Conservation (phyloP, 1,139 yeast species). For the Suzukiozyma palmioleophila region DNA sequence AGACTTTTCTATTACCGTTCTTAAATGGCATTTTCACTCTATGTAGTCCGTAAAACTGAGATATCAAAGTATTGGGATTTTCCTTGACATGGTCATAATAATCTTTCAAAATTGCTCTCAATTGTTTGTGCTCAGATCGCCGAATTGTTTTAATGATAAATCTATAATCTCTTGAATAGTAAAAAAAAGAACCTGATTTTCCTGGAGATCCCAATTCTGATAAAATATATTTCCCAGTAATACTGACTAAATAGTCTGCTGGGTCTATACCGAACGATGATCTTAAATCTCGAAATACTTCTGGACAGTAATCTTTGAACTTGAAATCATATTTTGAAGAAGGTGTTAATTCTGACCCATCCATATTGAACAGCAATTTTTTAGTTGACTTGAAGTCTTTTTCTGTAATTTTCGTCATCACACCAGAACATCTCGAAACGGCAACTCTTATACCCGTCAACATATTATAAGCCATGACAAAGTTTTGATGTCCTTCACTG, state of each 20-base stretch:
- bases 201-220: constrained; percentile 95
- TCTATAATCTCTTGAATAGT: constrained; percentile 88
- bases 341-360: constrained; percentile 88
- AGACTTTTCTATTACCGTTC: constrained; percentile 67
- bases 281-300: constrained; percentile 85
- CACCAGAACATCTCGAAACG: constrained; percentile 86
- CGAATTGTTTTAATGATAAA: constrained; percentile 95
- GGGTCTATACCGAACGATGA: constrained; percentile 83
- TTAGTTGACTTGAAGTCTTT: constrained; percentile 68
- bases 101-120: constrained; percentile 68
- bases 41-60: constrained; percentile 95
- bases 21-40: constrained; percentile 80
- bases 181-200: constrained; percentile 93
- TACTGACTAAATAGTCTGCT: constrained; percentile 88
- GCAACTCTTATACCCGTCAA: constrained; percentile 94
- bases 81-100: constrained; percentile 77
- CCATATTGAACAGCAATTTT: constrained; percentile 80
- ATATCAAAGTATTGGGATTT: constrained; percentile 83
- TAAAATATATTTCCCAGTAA: constrained; percentile 88
- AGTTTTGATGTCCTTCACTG: constrained; percentile 89
- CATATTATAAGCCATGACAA: constrained; percentile 94
- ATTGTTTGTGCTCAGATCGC: constrained; percentile 84
- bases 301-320: constrained; percentile 94
- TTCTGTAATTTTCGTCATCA: constrained; percentile 67
- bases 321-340: constrained; percentile 93